phyloP scores from a whole-genome alignment of 768 basidiomycete genomes.

The Mycena kentingensis region DNA sequence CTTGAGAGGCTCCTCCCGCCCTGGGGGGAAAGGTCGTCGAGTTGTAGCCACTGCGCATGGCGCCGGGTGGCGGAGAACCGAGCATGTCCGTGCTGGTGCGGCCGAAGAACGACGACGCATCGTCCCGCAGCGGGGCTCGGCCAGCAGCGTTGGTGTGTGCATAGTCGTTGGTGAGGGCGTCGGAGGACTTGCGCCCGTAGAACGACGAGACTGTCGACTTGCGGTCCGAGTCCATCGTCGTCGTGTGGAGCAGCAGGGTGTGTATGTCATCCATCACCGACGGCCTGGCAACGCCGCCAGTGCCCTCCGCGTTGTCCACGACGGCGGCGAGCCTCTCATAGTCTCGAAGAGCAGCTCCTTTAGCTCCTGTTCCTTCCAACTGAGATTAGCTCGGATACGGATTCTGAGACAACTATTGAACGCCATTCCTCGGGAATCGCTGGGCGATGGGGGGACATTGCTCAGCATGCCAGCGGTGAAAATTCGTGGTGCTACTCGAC shows the following conservation, averaged over 20 bases:
- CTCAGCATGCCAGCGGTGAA: too few relatives aligned
- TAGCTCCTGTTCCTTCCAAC: too few relatives aligned
- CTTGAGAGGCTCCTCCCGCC: slow-evolving; percentile 76
- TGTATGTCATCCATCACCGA: too few relatives aligned
- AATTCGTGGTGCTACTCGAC: too few relatives aligned
- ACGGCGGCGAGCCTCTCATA: too few relatives aligned
- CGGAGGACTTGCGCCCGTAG: slow-evolving; percentile 66
- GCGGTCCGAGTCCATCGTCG: slow-evolving; percentile 71
- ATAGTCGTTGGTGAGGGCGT: slow-evolving; percentile 60
- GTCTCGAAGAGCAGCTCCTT: too few relatives aligned
- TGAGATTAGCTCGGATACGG: too few relatives aligned
- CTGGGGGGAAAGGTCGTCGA: slow-evolving; percentile 65
- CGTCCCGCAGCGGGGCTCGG: slow-evolving; percentile 46
- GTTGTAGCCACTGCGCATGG: slow-evolving; percentile 63
- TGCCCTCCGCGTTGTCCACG: too few relatives aligned
- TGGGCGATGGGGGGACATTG: too few relatives aligned
- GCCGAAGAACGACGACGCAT: slow-evolving; percentile 73
- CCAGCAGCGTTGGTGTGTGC: slow-evolving; percentile 33
- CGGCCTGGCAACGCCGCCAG: too few relatives aligned
- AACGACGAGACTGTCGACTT: slow-evolving; percentile 82
- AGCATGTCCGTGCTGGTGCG: slow-evolving; percentile 52
- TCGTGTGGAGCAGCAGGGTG: background rate
- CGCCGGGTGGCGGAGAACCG: slow-evolving; percentile 28
- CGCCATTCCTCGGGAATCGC: too few relatives aligned
- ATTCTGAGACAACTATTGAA: too few relatives aligned